These are phyloP conservation scores for Closterium sp. DNA, from an alignment of 139 green algal species.

Conservation along the genomic window DNA sequence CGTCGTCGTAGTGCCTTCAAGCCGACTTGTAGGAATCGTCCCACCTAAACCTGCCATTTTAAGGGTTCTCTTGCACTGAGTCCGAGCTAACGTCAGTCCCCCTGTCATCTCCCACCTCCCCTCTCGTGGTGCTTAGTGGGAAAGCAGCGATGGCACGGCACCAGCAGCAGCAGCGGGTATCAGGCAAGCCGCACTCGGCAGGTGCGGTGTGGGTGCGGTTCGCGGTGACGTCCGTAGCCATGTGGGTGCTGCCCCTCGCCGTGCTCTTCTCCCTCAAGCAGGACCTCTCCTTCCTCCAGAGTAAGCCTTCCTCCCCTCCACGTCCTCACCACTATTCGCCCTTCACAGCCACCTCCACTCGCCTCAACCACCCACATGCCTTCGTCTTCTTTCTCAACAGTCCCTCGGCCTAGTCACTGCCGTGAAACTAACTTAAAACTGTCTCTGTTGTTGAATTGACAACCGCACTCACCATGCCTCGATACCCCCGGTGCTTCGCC, in stretches of 20 bases:
- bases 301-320: not conserved
- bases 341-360: not conserved
- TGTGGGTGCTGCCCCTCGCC: constrained; percentile 8
- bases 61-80: no score
- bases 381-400: no score
- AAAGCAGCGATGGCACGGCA: not conserved
- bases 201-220: not conserved
- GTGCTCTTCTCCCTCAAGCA: constrained; percentile 10
- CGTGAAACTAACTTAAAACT: no score
- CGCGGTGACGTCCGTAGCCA: constrained; percentile 4
- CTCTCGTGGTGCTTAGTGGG: not conserved
- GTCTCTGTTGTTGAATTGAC: no score
- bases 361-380: not conserved
- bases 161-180: not conserved
- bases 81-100: no score
- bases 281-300: constrained; percentile 2
- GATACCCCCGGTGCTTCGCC: not conserved
- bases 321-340: not conserved
- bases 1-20: no score
- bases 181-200: not conserved
- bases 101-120: no score
- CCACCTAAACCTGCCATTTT: no score
- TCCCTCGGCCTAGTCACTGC: no score
- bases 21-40: no score
- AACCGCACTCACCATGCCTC: no score